Conservation (phyloP, 345 rosid genomes). For the Microcos paniculata region DNA sequence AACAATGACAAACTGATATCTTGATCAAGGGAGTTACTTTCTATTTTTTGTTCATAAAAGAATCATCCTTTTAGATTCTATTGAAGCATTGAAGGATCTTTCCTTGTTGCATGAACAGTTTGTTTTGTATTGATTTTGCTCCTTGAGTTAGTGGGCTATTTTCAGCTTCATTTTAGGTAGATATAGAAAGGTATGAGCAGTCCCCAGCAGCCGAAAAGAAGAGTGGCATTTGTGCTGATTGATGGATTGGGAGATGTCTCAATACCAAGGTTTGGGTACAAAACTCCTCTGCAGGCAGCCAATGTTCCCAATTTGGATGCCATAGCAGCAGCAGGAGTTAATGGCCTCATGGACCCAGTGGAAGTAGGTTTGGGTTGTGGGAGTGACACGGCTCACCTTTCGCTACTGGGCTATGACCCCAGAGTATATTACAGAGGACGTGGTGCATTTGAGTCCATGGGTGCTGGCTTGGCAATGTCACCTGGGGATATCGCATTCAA, state of each 20-base stretch:
- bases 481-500: constrained; percentile 96
- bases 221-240: constrained; percentile 87
- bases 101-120: not conserved
- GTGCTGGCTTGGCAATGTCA: constrained; percentile 95
- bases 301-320: constrained; percentile 75
- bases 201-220: constrained; percentile 42
- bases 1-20: not conserved
- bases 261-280: constrained; percentile 67
- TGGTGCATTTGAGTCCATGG: constrained; percentile 98
- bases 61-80: not conserved
- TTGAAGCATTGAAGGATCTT: not conserved
- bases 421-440: constrained; percentile 88
- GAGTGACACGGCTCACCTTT: constrained; percentile 98
- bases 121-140: not conserved
- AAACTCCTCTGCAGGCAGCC: constrained; percentile 84
- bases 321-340: constrained; percentile 84
- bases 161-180: constrained; percentile 6
- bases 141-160: not conserved
- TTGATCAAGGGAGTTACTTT: not conserved
- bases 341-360: constrained; percentile 99
- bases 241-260: constrained; percentile 95
- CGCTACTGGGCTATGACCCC: constrained; percentile 87
- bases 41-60: not conserved
- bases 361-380: constrained; percentile 99
- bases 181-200: constrained; percentile 37